A percentile compares a stretch with the other conserved stretches of the same genome.
phyloP scores from a whole-genome alignment of 1,284 basidiomycete species.

The Apiotrichum porosum region DNA sequence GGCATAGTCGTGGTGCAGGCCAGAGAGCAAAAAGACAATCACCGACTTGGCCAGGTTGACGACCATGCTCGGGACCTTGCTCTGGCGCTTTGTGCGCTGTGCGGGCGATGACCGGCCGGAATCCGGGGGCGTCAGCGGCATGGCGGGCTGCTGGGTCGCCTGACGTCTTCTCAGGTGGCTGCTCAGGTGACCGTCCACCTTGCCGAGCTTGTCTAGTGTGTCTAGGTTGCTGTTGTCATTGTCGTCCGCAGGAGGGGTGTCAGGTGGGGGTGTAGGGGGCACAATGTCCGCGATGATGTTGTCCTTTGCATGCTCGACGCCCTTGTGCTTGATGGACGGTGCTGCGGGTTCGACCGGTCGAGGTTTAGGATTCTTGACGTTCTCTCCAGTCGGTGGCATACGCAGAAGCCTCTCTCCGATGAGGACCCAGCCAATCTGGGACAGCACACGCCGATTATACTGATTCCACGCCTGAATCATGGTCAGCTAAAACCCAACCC shows the following conservation, averaged over 20 bases:
- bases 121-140: not conserved
- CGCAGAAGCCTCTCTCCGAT: constrained; percentile 38
- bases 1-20: constrained; percentile 37
- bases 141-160: not conserved
- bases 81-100: not conserved
- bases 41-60: constrained; percentile 39
- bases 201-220: too few species aligned
- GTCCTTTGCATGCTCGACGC: not conserved
- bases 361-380: constrained; percentile 2
- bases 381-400: constrained; percentile 32
- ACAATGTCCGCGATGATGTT: not conserved
- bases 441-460: constrained; percentile 34
- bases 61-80: not conserved
- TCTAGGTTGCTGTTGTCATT: not conserved
- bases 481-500: not conserved
- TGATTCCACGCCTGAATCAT: constrained; percentile 38
- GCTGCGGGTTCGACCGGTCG: not conserved
- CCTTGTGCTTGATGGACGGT: constrained; percentile 2
- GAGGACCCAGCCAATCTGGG: constrained; percentile 35
- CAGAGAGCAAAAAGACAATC: constrained; percentile 38
- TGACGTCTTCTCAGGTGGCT: not conserved
- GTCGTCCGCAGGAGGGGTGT: not conserved
- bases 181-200: too few species aligned
- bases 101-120: constrained; percentile 13
- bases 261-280: not conserved